phyloP scores from a whole-genome alignment of 768 basidiomycete genomes.

The Peribolospora baueri region DNA sequence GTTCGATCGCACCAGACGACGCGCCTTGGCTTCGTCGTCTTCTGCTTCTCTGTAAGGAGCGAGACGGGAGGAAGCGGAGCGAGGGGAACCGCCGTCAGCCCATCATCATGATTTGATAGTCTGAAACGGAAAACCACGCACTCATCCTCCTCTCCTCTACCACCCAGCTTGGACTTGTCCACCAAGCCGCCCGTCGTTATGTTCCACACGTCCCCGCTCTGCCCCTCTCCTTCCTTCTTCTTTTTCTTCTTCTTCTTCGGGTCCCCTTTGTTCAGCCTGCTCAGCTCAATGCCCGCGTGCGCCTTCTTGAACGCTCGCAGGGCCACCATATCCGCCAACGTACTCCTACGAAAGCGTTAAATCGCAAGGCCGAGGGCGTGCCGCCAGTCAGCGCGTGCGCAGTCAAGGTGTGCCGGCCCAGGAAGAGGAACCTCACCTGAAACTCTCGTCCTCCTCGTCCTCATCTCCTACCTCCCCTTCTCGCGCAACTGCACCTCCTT shows the following conservation, averaged over 20 bases:
- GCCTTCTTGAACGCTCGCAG: conserved; percentile 48
- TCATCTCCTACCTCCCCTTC: no score
- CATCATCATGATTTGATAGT: background rate
- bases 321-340: conserved; percentile 56
- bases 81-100: background rate
- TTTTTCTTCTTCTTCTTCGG: conserved; percentile 32
- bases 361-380: no score
- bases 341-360: conserved; percentile 10
- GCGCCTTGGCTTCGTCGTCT: conserved; percentile 43
- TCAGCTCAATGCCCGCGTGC: conserved; percentile 53
- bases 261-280: conserved; percentile 65
- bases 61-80: background rate
- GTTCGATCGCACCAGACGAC: conserved; percentile 51
- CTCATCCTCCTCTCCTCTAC: conserved; percentile 30
- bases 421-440: no score
- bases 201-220: conserved; percentile 29
- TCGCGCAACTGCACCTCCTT: no score
- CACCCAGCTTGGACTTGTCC: conserved; percentile 16
- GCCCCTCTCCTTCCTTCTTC: conserved; percentile 32
- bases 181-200: conserved; percentile 8
- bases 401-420: no score
- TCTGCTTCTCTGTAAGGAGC: conserved; percentile 30
- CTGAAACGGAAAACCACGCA: conserved; percentile 17
- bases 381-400: no score
- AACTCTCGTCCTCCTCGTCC: no score